These are phyloP conservation scores for Perilla frutescens DNA, from an alignment of 257 asterid species.

Conservation along the genomic window DNA sequence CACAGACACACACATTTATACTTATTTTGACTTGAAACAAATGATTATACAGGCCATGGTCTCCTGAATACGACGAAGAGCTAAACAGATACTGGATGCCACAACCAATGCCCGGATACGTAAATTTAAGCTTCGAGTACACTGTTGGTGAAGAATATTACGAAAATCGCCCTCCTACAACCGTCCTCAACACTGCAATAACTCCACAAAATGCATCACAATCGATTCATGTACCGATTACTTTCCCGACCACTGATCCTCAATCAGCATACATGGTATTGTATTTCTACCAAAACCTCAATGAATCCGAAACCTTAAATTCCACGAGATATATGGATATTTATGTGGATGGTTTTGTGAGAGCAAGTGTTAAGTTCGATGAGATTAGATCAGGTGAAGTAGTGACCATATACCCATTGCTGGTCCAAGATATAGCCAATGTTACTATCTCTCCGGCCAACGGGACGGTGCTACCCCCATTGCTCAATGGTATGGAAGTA, in stretches of 20 bases:
- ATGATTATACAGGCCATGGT: neutral
- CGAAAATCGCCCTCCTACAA: constrained; percentile 8
- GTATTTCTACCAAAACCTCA: constrained; percentile 4
- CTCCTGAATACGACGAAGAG: neutral
- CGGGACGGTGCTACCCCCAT: neutral
- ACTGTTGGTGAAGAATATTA: neutral
- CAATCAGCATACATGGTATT: constrained; percentile 14
- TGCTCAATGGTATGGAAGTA: constrained; percentile 19
- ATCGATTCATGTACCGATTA: neutral
- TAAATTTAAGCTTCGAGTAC: neutral
- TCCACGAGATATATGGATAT: constrained; percentile 18
- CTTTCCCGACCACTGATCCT: neutral
- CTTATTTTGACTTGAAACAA: neutral
- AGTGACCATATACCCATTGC: neutral
- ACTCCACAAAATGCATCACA: neutral
- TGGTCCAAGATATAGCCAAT: constrained; percentile 2
- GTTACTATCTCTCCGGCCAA: constrained; percentile 19
- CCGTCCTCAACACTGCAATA: neutral
- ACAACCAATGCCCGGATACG: constrained; percentile 7
- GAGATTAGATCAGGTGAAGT: neutral
- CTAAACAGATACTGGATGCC: constrained; percentile 26
- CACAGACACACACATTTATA: neutral
- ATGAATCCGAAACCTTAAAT: neutral
- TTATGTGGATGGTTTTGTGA: constrained; percentile 8
- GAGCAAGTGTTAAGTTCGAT: neutral